A percentile compares a stretch with the other conserved stretches of the same genome.
These are phyloP conservation scores for Corylus heterophylla DNA, from an alignment of 306 rosid genomes.

Conservation along the genomic window DNA sequence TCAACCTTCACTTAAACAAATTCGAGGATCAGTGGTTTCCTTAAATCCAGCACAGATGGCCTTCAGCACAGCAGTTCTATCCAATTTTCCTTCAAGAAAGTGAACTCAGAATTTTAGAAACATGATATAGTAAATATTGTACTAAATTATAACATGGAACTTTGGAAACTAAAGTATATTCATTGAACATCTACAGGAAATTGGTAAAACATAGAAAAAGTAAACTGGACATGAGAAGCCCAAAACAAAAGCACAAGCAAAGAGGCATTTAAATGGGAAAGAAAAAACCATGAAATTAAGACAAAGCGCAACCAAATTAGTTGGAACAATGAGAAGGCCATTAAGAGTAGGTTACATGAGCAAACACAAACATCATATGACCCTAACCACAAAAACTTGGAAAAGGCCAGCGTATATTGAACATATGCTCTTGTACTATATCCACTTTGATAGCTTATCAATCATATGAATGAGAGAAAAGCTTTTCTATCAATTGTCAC, in stretches of 20 bases:
- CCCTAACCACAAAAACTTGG: neutral
- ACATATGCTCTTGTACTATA: neutral
- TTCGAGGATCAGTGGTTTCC: constrained; percentile 70
- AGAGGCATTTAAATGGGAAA: neutral
- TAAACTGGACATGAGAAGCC: neutral
- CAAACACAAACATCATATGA: neutral
- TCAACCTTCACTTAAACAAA: constrained; percentile 83
- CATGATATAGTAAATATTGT: constrained; percentile 5
- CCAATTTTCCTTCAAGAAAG: constrained; percentile 74
- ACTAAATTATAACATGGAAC: constrained; percentile 1
- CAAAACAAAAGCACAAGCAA: neutral
- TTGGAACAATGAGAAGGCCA: neutral
- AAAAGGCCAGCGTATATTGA: neutral
- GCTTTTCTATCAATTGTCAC: neutral
- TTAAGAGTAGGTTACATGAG: neutral
- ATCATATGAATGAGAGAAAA: neutral
- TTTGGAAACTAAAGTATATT: neutral
- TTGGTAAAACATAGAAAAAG: neutral
- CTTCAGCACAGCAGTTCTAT: constrained; percentile 70
- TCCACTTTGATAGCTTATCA: neutral
- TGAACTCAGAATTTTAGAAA: constrained; percentile 30
- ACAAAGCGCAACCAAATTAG: neutral
- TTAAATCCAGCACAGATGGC: constrained; percentile 91
- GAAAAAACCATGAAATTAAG: neutral
- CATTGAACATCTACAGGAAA: constrained; percentile 4